phyloP scores from a whole-genome alignment of 345 rosid genomes.

The Pistacia vera region DNA sequence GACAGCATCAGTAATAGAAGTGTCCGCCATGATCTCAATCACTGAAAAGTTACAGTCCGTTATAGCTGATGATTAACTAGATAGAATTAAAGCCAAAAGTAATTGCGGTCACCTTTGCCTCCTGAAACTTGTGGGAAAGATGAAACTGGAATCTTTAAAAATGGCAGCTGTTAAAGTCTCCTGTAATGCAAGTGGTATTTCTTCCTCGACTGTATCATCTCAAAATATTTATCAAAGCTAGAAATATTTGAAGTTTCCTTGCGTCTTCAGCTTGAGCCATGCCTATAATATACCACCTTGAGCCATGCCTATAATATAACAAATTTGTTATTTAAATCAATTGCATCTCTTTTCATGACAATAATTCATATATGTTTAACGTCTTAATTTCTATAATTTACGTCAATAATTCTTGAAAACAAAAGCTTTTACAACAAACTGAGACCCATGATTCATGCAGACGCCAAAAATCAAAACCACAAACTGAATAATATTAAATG shows the following conservation, averaged over 20 bases:
- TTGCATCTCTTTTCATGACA: neutral
- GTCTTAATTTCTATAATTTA: neutral
- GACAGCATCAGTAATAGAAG: constrained; percentile 70
- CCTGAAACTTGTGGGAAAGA: constrained; percentile 81
- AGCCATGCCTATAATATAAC: constrained; percentile 39
- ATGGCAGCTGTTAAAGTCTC: constrained; percentile 79
- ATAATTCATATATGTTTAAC: neutral
- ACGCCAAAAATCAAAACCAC: neutral
- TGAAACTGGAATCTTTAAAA: constrained; percentile 69
- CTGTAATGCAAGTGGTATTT: constrained; percentile 64
- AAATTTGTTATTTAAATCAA: neutral
- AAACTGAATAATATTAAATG: neutral
- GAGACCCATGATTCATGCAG: neutral
- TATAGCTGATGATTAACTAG: neutral
- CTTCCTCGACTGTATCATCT: constrained; percentile 67
- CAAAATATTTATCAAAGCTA: constrained; percentile 73
- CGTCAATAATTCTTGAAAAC: neutral
- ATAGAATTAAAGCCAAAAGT: neutral
- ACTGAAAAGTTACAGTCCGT: constrained; percentile 36
- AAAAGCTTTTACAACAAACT: neutral
- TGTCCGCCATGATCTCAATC: constrained; percentile 75
- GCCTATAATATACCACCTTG: constrained; percentile 20
- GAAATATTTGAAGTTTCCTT: constrained; percentile 36
- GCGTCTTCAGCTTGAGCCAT: constrained; percentile 42
- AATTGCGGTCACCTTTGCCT: constrained; percentile 58